phyloP scores from a whole-genome alignment of 148 eudicot species.

The Rheum nobile region DNA sequence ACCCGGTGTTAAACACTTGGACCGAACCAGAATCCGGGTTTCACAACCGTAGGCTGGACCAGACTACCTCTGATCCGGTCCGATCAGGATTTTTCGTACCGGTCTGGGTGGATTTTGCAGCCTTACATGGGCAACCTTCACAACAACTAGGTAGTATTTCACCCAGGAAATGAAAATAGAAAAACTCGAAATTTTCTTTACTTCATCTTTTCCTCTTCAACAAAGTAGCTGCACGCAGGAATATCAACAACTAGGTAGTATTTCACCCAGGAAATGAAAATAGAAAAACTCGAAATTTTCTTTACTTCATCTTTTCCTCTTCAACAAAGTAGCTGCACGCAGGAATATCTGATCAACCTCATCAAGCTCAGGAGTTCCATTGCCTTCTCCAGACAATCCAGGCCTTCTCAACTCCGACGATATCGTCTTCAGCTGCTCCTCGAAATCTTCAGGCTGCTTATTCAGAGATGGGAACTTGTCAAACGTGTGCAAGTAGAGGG shows the following conservation, averaged over 20 bases:
- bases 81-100: too few species aligned
- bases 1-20: too few species aligned
- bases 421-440: constrained; percentile 43
- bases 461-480: constrained; percentile 58
- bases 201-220: constrained; percentile 44
- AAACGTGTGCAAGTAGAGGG: constrained; percentile 60
- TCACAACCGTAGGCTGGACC: too few species aligned
- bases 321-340: constrained; percentile 72
- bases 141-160: too few species aligned
- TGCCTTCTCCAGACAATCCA: constrained; percentile 24
- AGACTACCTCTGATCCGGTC: too few species aligned
- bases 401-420: constrained; percentile 33
- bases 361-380: constrained; percentile 45
- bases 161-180: background rate
- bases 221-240: constrained; percentile 73
- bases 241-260: too few species aligned
- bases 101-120: too few species aligned
- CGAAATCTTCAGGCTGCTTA: constrained; percentile 28
- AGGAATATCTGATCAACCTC: constrained; percentile 74
- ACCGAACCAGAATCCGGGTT: too few species aligned
- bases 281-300: background rate
- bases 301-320: constrained; percentile 32
- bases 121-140: too few species aligned
- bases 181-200: background rate
- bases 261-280: too few species aligned